Evolutionary conservation across 1,139 yeast species (phyloP).

Genomic region (Suhomyces taliae): DNA sequence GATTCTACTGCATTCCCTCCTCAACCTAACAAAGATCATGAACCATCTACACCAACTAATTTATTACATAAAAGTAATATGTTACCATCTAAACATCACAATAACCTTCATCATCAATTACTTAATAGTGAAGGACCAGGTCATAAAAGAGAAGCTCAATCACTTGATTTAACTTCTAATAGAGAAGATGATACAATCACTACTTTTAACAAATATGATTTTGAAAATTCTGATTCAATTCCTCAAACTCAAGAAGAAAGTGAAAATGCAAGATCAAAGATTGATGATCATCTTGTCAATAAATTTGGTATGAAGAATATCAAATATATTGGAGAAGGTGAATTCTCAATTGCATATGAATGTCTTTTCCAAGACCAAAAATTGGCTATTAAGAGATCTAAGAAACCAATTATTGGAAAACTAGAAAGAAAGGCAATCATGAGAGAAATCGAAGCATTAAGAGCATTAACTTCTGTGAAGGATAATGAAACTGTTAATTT

Average conservation of each 20-base stretch:
- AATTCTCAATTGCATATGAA: slow-evolving; percentile 84
- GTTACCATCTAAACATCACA: slow-evolving; percentile 12
- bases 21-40: slow-evolving; percentile 11
- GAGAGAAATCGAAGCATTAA: slow-evolving; percentile 48
- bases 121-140: slow-evolving; percentile 7
- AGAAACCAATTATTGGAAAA: slow-evolving; percentile 49
- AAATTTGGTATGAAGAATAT: slow-evolving; percentile 70
- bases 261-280: slow-evolving; percentile 15
- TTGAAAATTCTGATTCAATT: slow-evolving; percentile 1
- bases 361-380: slow-evolving; percentile 63
- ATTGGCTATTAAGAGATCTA: slow-evolving; percentile 86
- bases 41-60: slow-evolving; percentile 36
- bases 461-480: slow-evolving; percentile 42
- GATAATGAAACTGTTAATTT: slow-evolving; percentile 43
- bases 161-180: background rate
- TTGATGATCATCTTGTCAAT: slow-evolving; percentile 61
- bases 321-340: slow-evolving; percentile 75
- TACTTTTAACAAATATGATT: slow-evolving; percentile 5
- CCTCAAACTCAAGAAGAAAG: slow-evolving; percentile 9
- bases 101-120: slow-evolving; percentile 16
- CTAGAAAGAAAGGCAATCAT: slow-evolving; percentile 37
- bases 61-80: slow-evolving; percentile 12
- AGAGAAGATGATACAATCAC: slow-evolving; percentile 13
- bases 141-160: background rate
- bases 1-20: slow-evolving; percentile 5